phyloP scores from a whole-genome alignment of 768 basidiomycete genomes.

The Plicaturopsis crispa region DNA sequence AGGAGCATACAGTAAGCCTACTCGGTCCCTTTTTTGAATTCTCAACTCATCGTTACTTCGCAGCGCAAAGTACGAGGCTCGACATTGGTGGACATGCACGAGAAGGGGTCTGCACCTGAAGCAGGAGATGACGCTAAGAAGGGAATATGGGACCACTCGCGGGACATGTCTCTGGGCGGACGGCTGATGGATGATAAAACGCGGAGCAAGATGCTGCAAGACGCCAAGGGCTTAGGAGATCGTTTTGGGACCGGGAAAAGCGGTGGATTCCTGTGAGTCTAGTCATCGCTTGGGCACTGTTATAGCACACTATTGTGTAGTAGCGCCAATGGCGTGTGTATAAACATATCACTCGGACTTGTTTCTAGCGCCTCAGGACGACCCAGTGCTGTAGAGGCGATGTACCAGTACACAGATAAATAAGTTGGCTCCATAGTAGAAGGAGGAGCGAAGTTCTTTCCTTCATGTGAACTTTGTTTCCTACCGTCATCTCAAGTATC shows the following conservation, averaged over 20 bases:
- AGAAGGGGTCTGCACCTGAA: slow-evolving; percentile 23
- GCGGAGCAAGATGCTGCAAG: slow-evolving; percentile 68
- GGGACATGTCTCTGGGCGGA: slow-evolving; percentile 86
- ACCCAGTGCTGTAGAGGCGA: too few relatives aligned
- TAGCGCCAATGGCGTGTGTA: too few relatives aligned
- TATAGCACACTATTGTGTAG: too few relatives aligned
- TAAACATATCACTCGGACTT: too few relatives aligned
- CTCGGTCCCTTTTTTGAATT: background rate
- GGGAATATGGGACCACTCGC: slow-evolving; percentile 85
- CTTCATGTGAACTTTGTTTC: too few relatives aligned
- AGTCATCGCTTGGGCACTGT: too few relatives aligned
- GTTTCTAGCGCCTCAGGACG: too few relatives aligned
- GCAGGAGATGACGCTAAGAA: slow-evolving; percentile 42
- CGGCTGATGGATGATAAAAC: slow-evolving; percentile 85
- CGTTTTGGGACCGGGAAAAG: slow-evolving; percentile 72
- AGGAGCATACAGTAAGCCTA: slow-evolving; percentile 66
- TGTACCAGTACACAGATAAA: too few relatives aligned
- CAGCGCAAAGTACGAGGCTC: slow-evolving; percentile 43
- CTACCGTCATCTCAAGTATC: too few relatives aligned
- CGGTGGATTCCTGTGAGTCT: slow-evolving; percentile 55
- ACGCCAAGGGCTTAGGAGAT: slow-evolving; percentile 76
- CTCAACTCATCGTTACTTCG: background rate
- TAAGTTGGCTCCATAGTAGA: too few relatives aligned
- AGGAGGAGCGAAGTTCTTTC: too few relatives aligned
- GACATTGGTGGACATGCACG: slow-evolving; percentile 50